Conservation (phyloP, 2,329 filamentous ascomycete genomes). For the Talaromyces funiculosus region DNA sequence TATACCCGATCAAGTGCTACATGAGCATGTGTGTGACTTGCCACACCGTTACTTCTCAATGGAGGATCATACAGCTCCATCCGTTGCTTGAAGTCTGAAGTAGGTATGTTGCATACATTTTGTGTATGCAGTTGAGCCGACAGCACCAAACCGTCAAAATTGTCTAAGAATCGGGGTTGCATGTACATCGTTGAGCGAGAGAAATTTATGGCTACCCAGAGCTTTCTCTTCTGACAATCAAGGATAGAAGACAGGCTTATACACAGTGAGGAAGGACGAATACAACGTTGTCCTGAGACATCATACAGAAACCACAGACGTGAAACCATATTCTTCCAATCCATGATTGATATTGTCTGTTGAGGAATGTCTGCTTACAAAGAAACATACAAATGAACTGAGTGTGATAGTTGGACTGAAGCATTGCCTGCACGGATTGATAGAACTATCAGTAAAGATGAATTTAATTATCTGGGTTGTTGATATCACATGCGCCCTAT, state of each 20-base stretch:
- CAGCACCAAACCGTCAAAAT: background rate
- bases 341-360: no score
- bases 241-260: background rate
- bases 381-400: background rate
- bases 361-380: background rate
- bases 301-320: background rate
- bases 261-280: background rate
- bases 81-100: background rate
- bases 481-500: background rate
- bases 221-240: background rate
- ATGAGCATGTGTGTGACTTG: background rate
- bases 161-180: background rate
- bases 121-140: background rate
- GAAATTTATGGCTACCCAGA: background rate
- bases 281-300: background rate
- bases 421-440: no score
- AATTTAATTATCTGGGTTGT: background rate
- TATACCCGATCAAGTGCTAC: background rate
- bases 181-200: background rate
- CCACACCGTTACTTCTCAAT: background rate
- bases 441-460: background rate
- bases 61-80: background rate
- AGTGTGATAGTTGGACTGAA: no score
- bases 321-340: background rate
- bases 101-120: background rate